Evolutionary conservation across 768 basidiomycete species (phyloP).

Genomic region (Calocera cornea): DNA sequence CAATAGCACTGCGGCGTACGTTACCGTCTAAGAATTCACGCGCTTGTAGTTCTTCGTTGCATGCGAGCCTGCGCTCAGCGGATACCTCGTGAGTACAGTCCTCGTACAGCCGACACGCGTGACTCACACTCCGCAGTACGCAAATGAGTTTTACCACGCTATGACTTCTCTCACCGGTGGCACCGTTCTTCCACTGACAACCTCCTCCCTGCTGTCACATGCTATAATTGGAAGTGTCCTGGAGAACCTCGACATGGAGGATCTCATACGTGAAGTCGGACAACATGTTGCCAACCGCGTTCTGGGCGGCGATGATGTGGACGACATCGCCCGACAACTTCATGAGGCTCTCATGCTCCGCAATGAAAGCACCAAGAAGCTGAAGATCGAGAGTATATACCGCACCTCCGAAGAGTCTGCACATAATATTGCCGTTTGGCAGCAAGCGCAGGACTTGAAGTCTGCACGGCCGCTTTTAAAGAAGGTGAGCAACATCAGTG

Average conservation of each 20-base stretch:
- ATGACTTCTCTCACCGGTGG: conserved; percentile 88
- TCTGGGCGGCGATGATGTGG: conserved; percentile 85
- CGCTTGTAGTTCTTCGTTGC: conserved; percentile 83
- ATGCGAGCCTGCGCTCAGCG: conserved; percentile 89
- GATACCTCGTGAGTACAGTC: conserved; percentile 54
- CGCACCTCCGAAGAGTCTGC: conserved; percentile 75
- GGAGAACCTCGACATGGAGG: conserved; percentile 97
- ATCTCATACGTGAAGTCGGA: conserved; percentile 87
- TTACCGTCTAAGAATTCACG: conserved; percentile 7
- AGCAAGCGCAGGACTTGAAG: conserved; percentile 49
- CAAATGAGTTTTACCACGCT: conserved; percentile 89
- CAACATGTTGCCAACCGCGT: conserved; percentile 85
- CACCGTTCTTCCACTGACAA: conserved; percentile 89
- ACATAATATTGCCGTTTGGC: conserved; percentile 83
- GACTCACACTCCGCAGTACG: conserved; percentile 39
- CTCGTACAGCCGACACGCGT: background rate
- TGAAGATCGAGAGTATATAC: conserved; percentile 93
- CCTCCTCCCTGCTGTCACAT: conserved; percentile 84
- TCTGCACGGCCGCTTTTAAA: conserved; percentile 68
- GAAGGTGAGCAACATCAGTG: conserved; percentile 38
- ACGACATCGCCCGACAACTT: conserved; percentile 87
- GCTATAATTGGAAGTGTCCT: conserved; percentile 94
- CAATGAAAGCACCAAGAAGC: conserved; percentile 94
- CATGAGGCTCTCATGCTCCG: conserved; percentile 82
- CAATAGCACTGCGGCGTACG: conserved; percentile 9